A percentile compares a stretch with the other conserved stretches of the same genome.
Conservation (phyloP, 495 filamentous ascomycete genomes). For the Penicillium diatomitis region DNA sequence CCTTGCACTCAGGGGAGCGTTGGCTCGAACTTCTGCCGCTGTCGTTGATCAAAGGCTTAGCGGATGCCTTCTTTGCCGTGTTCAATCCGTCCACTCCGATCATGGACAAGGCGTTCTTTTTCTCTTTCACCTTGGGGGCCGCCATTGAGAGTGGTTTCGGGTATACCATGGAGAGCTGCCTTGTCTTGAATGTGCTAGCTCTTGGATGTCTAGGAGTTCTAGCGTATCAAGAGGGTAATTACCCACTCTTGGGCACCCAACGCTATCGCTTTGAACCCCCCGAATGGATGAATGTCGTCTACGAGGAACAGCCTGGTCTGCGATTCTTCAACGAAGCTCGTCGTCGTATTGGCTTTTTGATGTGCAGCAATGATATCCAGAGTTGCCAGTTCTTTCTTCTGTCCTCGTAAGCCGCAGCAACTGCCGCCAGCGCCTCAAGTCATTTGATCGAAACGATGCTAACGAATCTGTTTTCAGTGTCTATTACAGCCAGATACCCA, state of each 20-base stretch:
- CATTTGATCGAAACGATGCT: no score
- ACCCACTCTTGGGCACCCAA: conserved; percentile 30
- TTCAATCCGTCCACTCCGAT: conserved; percentile 40
- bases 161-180: conserved; percentile 36
- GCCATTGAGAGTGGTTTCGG: conserved; percentile 37
- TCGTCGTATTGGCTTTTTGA: conserved; percentile 38
- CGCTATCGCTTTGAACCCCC: conserved; percentile 32
- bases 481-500: conserved; percentile 38
- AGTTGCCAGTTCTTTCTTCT: conserved; percentile 41
- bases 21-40: conserved; percentile 35
- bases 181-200: conserved; percentile 37
- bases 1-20: conserved; percentile 26
- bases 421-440: no score
- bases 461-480: conserved; percentile 3
- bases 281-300: conserved; percentile 35
- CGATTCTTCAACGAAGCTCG: conserved; percentile 41
- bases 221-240: conserved; percentile 36
- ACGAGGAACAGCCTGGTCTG: conserved; percentile 33
- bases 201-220: conserved; percentile 36
- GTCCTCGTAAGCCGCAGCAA: conserved; percentile 26
- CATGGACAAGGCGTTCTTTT: conserved; percentile 41
- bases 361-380: conserved; percentile 38
- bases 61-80: conserved; percentile 36
- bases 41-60: conserved; percentile 34
- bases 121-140: conserved; percentile 34